Evolutionary conservation across 2,329 filamentous ascomycete genomes (phyloP), one percentile per base, ranked within the genome.

Genomic region (Aspergillus fumigatus): DNA sequence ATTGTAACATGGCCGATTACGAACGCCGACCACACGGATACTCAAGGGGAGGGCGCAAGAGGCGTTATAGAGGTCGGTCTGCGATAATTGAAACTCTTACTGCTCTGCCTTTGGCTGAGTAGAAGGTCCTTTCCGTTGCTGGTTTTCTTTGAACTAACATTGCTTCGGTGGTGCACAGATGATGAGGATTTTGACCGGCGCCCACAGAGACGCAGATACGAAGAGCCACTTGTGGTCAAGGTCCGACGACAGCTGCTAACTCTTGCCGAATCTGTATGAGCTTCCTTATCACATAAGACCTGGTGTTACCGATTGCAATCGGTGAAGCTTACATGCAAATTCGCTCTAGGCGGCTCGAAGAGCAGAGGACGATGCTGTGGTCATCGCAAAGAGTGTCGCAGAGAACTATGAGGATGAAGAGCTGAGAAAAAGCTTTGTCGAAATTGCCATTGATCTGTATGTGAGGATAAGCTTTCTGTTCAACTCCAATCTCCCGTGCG

Each of bases 371-470:
- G 90, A 94, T 70, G 85, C 91, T 40, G 80, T 83, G 56, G 81
- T 82, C 51, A 88, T 95, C 66, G 90, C 89, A 32, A 89, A 87
- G 66, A 83, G 88, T 50, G 84, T 96, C 17, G 82, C 87, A 32
- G 90, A 96, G 48, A 88, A 95, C 73, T 89, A 88, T 70, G 92
- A 95, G n/a, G 89, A 95, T 69, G 85, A 88, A 64, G 88, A 92
- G 64, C 78, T 96, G 54, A 86, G 86, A 62, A 82, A 80, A 32
- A 85, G 82, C 51, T 95, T 96, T 72, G 79, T 89, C 62, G 84
- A 88, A 56, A 82, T 96, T 29, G 80, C 86, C 7, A 77, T 92
- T 57, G 89, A 93, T 74, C 81, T 97, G 82, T 85, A 74, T 62
- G 82, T 64, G 58, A 55, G 35, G 48, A 32, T 11, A 23, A 25